phyloP scores from a whole-genome alignment of 352 stramenopile genomes.

The Elongisporangium prolatum region DNA sequence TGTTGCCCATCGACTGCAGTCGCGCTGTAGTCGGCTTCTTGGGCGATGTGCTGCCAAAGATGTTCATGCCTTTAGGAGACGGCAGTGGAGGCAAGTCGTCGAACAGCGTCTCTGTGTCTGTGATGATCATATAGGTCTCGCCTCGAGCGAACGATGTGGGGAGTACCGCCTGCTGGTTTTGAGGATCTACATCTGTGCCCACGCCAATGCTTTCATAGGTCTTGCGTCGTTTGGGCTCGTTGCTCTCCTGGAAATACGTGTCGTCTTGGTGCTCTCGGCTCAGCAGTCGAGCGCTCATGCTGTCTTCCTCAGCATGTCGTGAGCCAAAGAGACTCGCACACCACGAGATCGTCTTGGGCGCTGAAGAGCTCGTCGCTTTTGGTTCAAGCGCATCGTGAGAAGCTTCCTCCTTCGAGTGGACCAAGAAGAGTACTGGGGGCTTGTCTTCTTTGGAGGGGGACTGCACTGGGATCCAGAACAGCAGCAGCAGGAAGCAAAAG shows the following conservation, averaged over 20 bases:
- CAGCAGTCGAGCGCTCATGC: background rate
- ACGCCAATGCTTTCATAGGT: conserved; percentile 50
- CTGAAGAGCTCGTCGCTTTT: too few relatives aligned
- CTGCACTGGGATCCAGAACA: conserved; percentile 42
- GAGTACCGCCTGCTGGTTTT: too few relatives aligned
- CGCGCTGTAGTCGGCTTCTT: too few relatives aligned
- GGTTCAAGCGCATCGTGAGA: too few relatives aligned
- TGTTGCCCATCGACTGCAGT: background rate
- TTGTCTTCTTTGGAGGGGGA: conserved; percentile 8
- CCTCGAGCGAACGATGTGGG: background rate
- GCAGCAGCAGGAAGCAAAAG: conserved; percentile 23
- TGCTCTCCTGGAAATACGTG: background rate
- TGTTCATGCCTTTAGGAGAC: conserved; percentile 10
- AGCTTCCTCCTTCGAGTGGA: conserved; percentile 1
- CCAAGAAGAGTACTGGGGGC: conserved; percentile 31
- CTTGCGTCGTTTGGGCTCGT: conserved; percentile 11
- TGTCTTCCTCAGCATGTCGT: conserved; percentile 1
- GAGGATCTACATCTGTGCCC: conserved; percentile 20
- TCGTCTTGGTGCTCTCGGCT: background rate
- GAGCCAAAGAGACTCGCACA: background rate
- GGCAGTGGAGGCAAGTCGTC: background rate
- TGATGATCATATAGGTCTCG: background rate
- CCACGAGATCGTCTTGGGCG: conserved; percentile 7
- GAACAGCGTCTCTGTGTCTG: conserved; percentile 7
- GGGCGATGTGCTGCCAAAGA: conserved; percentile 7